Evolutionary conservation across 352 stramenopile species (phyloP).

Genomic region (Hyaloperonospora arabidopsidis): DNA sequence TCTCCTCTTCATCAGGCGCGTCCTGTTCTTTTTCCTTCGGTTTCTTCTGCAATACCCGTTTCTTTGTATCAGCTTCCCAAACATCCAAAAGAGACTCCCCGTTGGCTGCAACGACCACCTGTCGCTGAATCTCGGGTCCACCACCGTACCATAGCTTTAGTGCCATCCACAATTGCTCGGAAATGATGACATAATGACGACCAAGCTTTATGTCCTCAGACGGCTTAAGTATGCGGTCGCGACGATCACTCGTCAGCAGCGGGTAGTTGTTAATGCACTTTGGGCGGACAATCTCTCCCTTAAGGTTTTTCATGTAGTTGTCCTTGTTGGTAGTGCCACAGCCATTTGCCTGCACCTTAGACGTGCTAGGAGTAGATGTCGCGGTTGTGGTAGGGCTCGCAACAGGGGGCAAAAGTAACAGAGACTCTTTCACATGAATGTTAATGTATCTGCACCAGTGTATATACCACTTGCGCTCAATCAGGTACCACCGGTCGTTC

Average conservation of each 20-base stretch:
- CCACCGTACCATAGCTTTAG: conserved; percentile 90
- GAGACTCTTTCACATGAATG: conserved; percentile 31
- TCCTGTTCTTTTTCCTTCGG: conserved; percentile 24
- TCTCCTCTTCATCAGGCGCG: conserved; percentile 31
- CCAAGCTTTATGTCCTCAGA: conserved; percentile 70
- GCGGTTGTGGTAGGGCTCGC: conserved; percentile 11
- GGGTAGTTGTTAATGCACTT: conserved; percentile 82
- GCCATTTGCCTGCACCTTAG: conserved; percentile 29
- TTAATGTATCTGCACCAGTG: conserved; percentile 82
- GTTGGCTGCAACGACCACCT: conserved; percentile 60
- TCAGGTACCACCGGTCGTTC: conserved; percentile 77
- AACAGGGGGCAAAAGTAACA: conserved; percentile 17
- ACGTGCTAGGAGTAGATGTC: conserved; percentile 30
- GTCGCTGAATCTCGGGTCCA: conserved; percentile 77
- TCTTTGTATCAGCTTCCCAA: conserved; percentile 61
- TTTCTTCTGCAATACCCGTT: conserved; percentile 46
- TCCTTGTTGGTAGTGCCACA: conserved; percentile 36
- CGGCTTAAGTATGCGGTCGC: conserved; percentile 58
- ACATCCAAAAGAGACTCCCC: conserved; percentile 68
- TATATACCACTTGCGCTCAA: conserved; percentile 80
- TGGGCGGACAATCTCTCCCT: conserved; percentile 72
- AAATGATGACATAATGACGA: conserved; percentile 83
- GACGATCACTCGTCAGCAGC: conserved; percentile 60
- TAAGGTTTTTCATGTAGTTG: conserved; percentile 61
- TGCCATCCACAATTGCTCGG: conserved; percentile 82